Percentiles rank a stretch among this genome's conserved stretches.
These are phyloP conservation scores for Streptanthus diversifolius DNA, from an alignment of 345 rosid genomes.

Conservation along the genomic window DNA sequence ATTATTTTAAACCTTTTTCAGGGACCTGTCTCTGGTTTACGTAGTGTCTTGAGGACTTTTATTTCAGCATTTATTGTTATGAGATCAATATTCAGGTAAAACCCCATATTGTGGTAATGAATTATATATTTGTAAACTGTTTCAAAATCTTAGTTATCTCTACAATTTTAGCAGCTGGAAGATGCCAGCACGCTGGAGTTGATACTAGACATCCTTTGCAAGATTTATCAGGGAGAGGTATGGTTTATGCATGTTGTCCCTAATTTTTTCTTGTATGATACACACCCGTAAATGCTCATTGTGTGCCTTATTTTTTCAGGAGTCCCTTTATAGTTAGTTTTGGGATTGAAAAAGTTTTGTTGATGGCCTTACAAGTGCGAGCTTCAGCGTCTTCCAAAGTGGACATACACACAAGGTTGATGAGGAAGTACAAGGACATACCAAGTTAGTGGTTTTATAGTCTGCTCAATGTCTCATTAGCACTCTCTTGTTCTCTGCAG, in stretches of 20 bases:
- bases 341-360: constrained; percentile 91
- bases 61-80: constrained; percentile 88
- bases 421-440: too few species aligned
- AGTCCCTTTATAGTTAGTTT: constrained; percentile 90
- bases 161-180: constrained; percentile 53
- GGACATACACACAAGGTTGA: too few species aligned
- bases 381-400: too few species aligned
- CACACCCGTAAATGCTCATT: constrained; percentile 29
- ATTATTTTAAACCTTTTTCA: constrained; percentile 27
- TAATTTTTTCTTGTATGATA: constrained; percentile 1
- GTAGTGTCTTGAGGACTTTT: constrained; percentile 81
- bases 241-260: constrained; percentile 24
- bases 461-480: too few species aligned
- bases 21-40: constrained; percentile 79
- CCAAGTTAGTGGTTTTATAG: too few species aligned
- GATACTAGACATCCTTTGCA: constrained; percentile 86
- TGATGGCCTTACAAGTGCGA: too few species aligned
- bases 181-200: constrained; percentile 58
- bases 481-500: too few species aligned
- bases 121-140: not conserved
- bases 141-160: constrained; percentile 11
- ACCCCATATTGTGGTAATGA: not conserved
- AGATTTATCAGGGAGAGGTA: constrained; percentile 88
- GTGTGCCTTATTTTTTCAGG: constrained; percentile 47
- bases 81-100: constrained; percentile 85